A percentile compares a stretch with the other conserved stretches of the same genome.
Evolutionary conservation across 768 basidiomycete species (phyloP).

Genomic region (Xerocomellus intermedius): DNA sequence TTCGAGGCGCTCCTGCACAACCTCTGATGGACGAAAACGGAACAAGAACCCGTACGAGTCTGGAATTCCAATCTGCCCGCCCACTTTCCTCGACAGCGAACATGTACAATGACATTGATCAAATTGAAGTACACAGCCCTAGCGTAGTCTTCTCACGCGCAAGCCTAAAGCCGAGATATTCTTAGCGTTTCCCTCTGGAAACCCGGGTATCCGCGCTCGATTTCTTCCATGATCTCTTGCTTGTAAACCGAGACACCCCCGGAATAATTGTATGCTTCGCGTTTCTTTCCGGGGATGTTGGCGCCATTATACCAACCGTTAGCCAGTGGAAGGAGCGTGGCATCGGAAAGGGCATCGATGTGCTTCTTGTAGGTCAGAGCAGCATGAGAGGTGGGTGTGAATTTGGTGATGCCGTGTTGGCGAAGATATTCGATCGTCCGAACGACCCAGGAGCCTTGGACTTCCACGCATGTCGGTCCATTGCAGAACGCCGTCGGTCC

Average conservation of each 20-base stretch:
- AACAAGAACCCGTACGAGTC: no score
- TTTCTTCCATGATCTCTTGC: conserved; percentile 14
- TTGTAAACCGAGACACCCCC: background rate
- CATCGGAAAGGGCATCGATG: background rate
- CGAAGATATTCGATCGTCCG: conserved; percentile 13
- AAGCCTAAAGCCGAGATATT: background rate
- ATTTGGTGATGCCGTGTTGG: conserved; percentile 9
- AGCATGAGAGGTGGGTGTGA: conserved; percentile 6
- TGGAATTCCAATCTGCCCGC: background rate
- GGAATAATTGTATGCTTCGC: conserved; percentile 1
- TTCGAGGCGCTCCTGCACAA: conserved; percentile 1
- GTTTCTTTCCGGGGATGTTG: conserved; percentile 12
- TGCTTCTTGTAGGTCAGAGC: conserved; percentile 8
- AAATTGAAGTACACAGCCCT: background rate
- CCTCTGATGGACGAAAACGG: no score
- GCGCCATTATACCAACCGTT: conserved; percentile 1
- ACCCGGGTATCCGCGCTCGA: conserved; percentile 10
- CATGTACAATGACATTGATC: background rate
- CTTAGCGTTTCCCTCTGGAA: conserved; percentile 9
- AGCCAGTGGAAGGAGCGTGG: conserved; percentile 7
- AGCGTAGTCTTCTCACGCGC: background rate
- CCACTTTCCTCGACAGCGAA: background rate
- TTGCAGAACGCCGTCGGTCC: conserved; percentile 10
- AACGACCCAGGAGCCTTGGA: conserved; percentile 7
- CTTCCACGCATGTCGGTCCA: conserved; percentile 10